Evolutionary conservation across 2,329 filamentous ascomycete genomes (phyloP).

Genomic region (Penicillium brevicompactum): DNA sequence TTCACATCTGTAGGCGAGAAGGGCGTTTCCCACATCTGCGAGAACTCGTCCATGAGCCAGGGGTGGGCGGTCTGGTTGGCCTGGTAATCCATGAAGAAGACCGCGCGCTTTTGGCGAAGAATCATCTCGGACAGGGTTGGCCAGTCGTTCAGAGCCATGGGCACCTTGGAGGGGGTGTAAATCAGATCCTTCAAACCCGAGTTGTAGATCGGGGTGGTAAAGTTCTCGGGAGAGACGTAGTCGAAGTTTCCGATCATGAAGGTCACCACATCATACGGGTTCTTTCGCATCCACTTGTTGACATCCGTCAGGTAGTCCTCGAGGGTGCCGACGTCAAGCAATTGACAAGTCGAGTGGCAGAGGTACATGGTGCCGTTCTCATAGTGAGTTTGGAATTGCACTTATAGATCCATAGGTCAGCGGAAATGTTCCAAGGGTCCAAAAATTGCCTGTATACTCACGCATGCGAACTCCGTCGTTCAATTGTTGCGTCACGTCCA

Average conservation of each 20-base stretch:
- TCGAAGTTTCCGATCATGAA: conserved; percentile 84
- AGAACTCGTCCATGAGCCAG: conserved; percentile 86
- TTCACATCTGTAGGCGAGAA: conserved; percentile 70
- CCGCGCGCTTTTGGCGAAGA: conserved; percentile 66
- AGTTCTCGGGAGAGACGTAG: conserved; percentile 66
- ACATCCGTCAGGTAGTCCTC: conserved; percentile 72
- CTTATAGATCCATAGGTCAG: conserved; percentile 33
- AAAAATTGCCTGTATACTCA: conserved; percentile 33
- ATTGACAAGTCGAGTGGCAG: conserved; percentile 81
- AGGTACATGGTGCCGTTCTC: conserved; percentile 67
- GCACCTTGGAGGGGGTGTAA: conserved; percentile 71
- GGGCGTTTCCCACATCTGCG: conserved; percentile 86
- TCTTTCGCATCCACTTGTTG: conserved; percentile 68
- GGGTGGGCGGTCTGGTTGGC: conserved; percentile 77
- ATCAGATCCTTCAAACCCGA: conserved; percentile 73
- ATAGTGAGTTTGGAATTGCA: conserved; percentile 63
- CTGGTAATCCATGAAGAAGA: conserved; percentile 83
- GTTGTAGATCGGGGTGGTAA: conserved; percentile 67
- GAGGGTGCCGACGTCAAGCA: conserved; percentile 79
- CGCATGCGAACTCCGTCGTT: conserved; percentile 69
- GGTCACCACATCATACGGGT: conserved; percentile 87
- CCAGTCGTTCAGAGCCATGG: conserved; percentile 76
- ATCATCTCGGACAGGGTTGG: conserved; percentile 80
- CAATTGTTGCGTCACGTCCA: conserved; percentile 69
- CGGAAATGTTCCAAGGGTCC: background rate